Conservation (phyloP, 2,329 filamentous ascomycete genomes). For the Botrytis galanthina region DNA sequence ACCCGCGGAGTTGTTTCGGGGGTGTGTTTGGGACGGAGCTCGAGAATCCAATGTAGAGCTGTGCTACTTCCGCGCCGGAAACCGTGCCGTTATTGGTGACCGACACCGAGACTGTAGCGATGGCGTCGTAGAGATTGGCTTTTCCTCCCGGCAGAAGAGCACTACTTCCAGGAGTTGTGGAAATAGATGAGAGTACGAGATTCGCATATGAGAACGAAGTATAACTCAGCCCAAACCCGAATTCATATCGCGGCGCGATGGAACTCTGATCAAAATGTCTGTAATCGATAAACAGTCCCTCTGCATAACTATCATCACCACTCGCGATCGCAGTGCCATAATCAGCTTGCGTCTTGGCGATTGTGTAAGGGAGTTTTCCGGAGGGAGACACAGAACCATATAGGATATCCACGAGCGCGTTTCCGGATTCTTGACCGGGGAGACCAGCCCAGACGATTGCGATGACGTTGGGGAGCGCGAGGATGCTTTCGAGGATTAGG, state of each 20-base stretch:
- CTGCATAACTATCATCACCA: constrained; percentile 41
- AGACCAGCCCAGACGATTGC: constrained; percentile 60
- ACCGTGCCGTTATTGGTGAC: background rate
- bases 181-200: constrained; percentile 24
- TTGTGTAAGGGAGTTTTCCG: constrained; percentile 52
- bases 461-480: constrained; percentile 61
- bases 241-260: constrained; percentile 42
- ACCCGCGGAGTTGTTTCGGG: constrained; percentile 61
- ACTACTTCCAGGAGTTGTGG: constrained; percentile 14
- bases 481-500: constrained; percentile 56
- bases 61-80: background rate
- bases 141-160: constrained; percentile 3
- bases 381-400: constrained; percentile 57
- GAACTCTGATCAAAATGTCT: constrained; percentile 47
- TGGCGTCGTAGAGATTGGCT: background rate
- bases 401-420: constrained; percentile 58
- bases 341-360: constrained; percentile 50
- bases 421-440: constrained; percentile 61
- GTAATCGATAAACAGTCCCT: constrained; percentile 54
- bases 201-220: constrained; percentile 47
- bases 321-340: constrained; percentile 43
- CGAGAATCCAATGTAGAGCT: constrained; percentile 28
- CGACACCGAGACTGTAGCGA: background rate
- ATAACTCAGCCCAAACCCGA: constrained; percentile 54
- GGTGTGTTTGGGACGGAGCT: constrained; percentile 46